Conservation (phyloP, 352 stramenopile genomes). For the Pythium volutum region DNA sequence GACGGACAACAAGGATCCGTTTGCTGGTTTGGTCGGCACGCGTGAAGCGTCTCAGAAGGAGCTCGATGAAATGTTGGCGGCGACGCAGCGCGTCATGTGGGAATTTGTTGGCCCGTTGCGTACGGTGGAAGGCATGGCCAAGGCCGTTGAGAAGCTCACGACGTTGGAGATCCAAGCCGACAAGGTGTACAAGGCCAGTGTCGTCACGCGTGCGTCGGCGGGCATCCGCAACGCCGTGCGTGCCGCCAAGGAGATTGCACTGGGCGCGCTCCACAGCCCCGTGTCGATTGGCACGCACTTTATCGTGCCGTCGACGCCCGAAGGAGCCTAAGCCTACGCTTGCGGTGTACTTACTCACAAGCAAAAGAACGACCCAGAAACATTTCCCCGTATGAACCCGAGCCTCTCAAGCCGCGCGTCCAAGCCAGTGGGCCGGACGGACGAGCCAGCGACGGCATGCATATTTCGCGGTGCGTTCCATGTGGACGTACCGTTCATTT, state of each 20-base stretch:
- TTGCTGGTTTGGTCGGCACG: slow-evolving; percentile 35
- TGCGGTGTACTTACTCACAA: no score
- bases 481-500: no score
- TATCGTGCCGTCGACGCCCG: slow-evolving; percentile 57
- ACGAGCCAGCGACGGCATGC: no score
- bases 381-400: neutral
- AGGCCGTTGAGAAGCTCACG: slow-evolving; percentile 76
- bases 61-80: slow-evolving; percentile 57
- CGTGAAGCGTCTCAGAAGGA: slow-evolving; percentile 47
- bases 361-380: neutral
- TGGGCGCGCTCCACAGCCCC: slow-evolving; percentile 74
- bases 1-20: slow-evolving; percentile 30
- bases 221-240: slow-evolving; percentile 88
- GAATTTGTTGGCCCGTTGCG: slow-evolving; percentile 91
- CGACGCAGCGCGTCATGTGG: slow-evolving; percentile 90
- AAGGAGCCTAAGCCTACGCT: neutral
- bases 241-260: slow-evolving; percentile 83
- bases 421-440: no score
- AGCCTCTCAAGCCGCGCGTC: no score
- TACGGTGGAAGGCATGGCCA: slow-evolving; percentile 65
- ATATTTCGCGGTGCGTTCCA: no score
- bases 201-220: slow-evolving; percentile 68
- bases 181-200: slow-evolving; percentile 68
- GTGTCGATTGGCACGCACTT: slow-evolving; percentile 90
- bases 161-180: slow-evolving; percentile 75